Base-by-base conservation (phyloP, 2,329 filamentous ascomycete genomes). In the Ascosphaera pollenicola region DNA sequence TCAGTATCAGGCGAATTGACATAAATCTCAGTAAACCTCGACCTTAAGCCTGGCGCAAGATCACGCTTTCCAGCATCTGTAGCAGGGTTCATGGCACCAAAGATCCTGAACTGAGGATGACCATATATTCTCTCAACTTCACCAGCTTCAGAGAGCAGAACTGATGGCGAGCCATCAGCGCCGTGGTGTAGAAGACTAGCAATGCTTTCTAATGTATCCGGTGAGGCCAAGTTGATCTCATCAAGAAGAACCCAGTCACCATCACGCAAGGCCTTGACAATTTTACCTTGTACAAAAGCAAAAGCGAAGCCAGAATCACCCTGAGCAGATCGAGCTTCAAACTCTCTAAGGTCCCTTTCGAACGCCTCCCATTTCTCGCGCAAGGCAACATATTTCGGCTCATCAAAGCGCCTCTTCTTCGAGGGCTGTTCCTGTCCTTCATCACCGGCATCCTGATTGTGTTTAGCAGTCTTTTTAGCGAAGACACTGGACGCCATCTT, bases 21-120 rank as follows among this genome's bases (percentile, higher is more conserved):
- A 53, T 92, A 98, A 17, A 98, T 66, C 56, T 99, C 89, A 0
- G 89, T 95, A 52, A 99, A 99, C 37, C 85, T 73, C 7, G 85
- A 92, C 40, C 87, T 70, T 35, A 95, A 73, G 1, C 87, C 85
- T 40, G 81, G 74, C 0, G 87, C 84, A 13, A 99, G 63, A 55
- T 98, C 89, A 41, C 87, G 77, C 60, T 98, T 99, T 43, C 91
- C 89, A 41, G 94, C 75, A 61, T 99, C 89, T 2, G 89, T 98
- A 3, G 89, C 89, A 21, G 89, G 89, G 51, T 99, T 99, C 89
- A 99, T 99, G 19, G 91, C 89, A 39, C 82, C 91, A 52, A 99
- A 98, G 11, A 99, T 80, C 31, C 89, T 75, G 55, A 99, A 98
- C 46, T 93, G 75, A 0, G 83, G 77, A 55, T 98, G 87, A 1